Percentiles rank a stretch among this genome's conserved stretches.
These are phyloP conservation scores for Fragilaria radians DNA, from an alignment of 108 stramenopile genomes.

Conservation along the genomic window DNA sequence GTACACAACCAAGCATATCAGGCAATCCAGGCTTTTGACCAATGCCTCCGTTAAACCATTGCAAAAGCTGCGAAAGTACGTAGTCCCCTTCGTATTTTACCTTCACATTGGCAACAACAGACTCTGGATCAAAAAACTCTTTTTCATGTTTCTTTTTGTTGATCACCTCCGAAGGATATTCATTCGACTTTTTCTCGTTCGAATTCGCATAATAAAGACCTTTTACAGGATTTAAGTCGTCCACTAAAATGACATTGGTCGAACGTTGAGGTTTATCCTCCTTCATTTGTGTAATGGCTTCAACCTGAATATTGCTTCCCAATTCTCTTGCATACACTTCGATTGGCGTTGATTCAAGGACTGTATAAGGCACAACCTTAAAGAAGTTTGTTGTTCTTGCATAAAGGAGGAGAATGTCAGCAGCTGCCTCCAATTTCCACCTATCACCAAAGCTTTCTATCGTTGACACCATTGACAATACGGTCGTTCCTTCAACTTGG, in stretches of 20 bases:
- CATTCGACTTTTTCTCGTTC: background rate
- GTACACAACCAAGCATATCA: constrained; percentile 58
- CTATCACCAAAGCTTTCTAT: constrained; percentile 22
- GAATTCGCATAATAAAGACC: background rate
- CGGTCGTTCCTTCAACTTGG: background rate
- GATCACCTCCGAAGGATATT: background rate
- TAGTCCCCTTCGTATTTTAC: constrained; percentile 78
- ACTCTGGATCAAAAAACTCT: constrained; percentile 63
- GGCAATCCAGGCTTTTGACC: constrained; percentile 70
- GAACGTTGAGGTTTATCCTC: background rate
- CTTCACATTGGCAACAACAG: constrained; percentile 64
- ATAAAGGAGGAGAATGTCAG: constrained; percentile 80
- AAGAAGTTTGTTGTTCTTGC: constrained; percentile 76
- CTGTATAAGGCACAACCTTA: constrained; percentile 50
- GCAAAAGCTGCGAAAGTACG: constrained; percentile 73
- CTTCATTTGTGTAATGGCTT: background rate
- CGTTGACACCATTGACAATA: background rate
- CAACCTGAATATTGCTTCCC: constrained; percentile 33
- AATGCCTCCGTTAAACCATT: constrained; percentile 88
- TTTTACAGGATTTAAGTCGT: background rate
- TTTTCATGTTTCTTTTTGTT: constrained; percentile 7
- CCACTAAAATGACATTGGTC: background rate
- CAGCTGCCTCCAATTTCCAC: constrained; percentile 72
- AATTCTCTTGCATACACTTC: constrained; percentile 87
- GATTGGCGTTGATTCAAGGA: constrained; percentile 69